Evolutionary conservation across 75 land plant genomes (phyloP), one percentile per base, ranked within the genome.

Genomic region (Cryptomeria japonica): DNA sequence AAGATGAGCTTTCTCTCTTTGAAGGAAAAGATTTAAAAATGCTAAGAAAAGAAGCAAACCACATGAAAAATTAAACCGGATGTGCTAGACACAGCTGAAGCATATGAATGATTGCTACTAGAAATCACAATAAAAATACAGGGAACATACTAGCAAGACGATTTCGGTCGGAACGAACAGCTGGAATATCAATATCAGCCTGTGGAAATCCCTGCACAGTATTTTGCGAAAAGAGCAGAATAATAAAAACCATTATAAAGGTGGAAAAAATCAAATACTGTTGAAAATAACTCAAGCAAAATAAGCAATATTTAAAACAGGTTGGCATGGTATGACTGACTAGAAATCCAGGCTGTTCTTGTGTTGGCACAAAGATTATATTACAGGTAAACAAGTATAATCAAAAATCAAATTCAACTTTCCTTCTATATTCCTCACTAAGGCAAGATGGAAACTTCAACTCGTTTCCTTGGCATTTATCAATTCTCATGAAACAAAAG

Each of bases 141-240:
- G 47, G 79, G 51, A 76, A 61, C 85, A 1, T 88, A 97, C 99
- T 98, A 87, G 94, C 84, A 42, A 98, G 91, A 38, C 94, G 97
- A 28, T 87, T 90, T 3, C 99, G 95, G 37, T 95, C 94, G 5
- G 95, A 87, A 87, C 97, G 91, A 68, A 96, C 93, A 13, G 90
- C 90, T 25, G 91, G 92, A 49, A 98, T 91, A 86, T 98, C 99
- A 76, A 98, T 91, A 86, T 95, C 99, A 2, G 97, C 76, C 56
- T 97, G 89, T 44, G 99, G 99, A 83, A 97, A 98, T 34, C 99
- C 98, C 99, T 98, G 90, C 53, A 87, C 6, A 58, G 55, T 36
- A 51, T 18, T 36, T 80, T 44, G 49, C 47, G 44, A 32, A n/a
- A 3, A 53, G 61, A 85, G 75, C 38, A 70, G 47, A 85, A 16